Conservation (phyloP, 2,329 filamentous ascomycete species). For the Beauveria rudraprayagi region DNA sequence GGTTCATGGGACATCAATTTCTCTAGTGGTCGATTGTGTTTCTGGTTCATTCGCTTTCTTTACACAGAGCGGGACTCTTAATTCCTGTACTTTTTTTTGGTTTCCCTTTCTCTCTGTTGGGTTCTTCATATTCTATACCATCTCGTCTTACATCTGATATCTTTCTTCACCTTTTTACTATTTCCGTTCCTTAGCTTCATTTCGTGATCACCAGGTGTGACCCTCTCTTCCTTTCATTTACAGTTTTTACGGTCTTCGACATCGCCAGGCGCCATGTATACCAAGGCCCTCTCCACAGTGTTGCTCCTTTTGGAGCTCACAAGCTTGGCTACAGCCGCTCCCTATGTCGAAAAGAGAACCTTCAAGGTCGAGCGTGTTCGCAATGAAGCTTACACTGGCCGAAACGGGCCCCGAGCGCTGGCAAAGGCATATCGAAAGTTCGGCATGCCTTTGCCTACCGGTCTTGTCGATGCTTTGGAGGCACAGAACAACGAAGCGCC, state of each 20-base stretch:
- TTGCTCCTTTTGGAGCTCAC: conserved; percentile 40
- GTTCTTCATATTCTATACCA: background rate
- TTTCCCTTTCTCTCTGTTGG: background rate
- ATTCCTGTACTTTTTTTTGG: background rate
- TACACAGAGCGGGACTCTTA: background rate
- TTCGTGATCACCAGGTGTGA: conserved; percentile 3
- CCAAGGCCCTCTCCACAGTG: conserved; percentile 24
- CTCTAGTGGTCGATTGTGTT: background rate
- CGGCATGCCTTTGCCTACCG: conserved; percentile 42
- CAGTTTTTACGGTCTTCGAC: background rate
- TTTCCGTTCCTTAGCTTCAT: background rate
- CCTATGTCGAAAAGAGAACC: conserved; percentile 40
- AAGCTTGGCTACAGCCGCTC: conserved; percentile 33
- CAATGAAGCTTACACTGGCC: conserved; percentile 45
- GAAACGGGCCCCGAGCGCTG: conserved; percentile 53
- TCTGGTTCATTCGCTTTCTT: background rate
- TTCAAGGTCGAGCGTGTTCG: conserved; percentile 54
- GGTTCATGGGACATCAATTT: background rate
- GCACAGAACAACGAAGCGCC: conserved; percentile 14
- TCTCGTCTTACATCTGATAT: background rate
- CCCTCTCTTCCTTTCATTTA: background rate
- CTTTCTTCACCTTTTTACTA: background rate
- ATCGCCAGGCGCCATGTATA: conserved; percentile 8
- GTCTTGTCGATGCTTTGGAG: conserved; percentile 30
- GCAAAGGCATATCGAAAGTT: conserved; percentile 62